A percentile compares a stretch with the other conserved stretches of the same genome.
These are phyloP conservation scores for Ceratobasidium sp. DNA, from an alignment of 1,284 basidiomycete genomes.

Conservation along the genomic window DNA sequence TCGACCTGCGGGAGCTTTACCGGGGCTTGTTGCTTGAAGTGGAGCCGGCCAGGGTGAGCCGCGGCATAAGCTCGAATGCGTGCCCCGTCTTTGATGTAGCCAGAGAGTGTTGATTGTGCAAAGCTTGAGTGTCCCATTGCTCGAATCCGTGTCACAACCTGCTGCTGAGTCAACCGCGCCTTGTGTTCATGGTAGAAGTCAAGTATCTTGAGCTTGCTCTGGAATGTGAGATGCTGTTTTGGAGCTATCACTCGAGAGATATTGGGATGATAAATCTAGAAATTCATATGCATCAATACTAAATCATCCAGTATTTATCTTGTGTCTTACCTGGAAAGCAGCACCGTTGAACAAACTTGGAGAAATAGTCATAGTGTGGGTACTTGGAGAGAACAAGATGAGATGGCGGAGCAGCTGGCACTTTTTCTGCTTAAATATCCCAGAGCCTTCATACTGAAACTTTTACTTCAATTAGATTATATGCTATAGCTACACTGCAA, in stretches of 20 bases:
- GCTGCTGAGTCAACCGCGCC: background rate
- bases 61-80: background rate
- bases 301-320: no score
- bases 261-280: no score
- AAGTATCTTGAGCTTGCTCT: background rate
- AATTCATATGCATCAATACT: background rate
- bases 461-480: no score
- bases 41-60: background rate
- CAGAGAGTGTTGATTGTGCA: background rate
- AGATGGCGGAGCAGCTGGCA: background rate
- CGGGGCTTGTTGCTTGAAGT: background rate
- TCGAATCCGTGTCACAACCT: background rate
- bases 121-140: background rate
- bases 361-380: background rate
- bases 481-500: no score
- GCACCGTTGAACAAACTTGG: background rate
- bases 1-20: constrained; percentile 53
- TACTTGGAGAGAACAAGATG: background rate
- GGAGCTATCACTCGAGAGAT: no score
- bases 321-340: background rate
- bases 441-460: no score
- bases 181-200: background rate
- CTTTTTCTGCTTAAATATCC: background rate
- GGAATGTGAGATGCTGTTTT: background rate
- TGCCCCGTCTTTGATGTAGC: background rate